A percentile compares a stretch with the other conserved stretches of the same genome.
These are phyloP conservation scores for Calonectria fujianensis DNA, from an alignment of 2,329 filamentous ascomycete genomes.

Conservation along the genomic window DNA sequence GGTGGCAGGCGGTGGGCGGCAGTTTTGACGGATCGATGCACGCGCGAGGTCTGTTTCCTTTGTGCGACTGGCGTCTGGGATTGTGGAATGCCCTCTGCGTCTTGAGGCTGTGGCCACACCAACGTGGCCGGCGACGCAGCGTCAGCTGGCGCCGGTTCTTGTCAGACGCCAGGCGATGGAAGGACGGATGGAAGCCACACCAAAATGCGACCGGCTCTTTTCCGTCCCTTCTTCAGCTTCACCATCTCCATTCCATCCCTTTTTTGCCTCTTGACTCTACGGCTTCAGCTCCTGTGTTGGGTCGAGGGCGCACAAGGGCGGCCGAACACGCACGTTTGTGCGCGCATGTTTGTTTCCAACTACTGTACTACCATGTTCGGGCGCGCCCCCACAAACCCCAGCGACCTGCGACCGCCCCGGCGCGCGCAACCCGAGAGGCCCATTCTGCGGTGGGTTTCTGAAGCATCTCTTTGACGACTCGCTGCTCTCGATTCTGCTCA, in stretches of 20 bases:
- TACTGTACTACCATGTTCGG: slow-evolving; percentile 3
- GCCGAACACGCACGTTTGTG: not conserved
- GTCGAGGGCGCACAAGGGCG: slow-evolving; percentile 13
- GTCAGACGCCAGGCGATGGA: not conserved
- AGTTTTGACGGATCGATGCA: slow-evolving; percentile 16
- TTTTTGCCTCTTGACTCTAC: not conserved
- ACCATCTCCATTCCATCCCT: not conserved
- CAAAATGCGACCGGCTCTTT: not conserved
- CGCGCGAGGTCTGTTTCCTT: slow-evolving; percentile 8
- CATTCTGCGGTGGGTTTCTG: not conserved
- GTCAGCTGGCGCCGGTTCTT: slow-evolving; percentile 17
- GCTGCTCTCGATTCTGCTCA: not conserved
- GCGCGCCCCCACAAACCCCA: not conserved
- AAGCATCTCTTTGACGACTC: not conserved
- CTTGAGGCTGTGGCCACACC: slow-evolving; percentile 16
- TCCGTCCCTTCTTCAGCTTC: not conserved
- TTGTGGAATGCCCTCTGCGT: slow-evolving; percentile 1
- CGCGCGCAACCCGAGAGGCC: slow-evolving; percentile 8
- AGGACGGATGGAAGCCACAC: slow-evolving; percentile 12
- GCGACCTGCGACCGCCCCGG: slow-evolving; percentile 6
- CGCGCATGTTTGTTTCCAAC: slow-evolving; percentile 2
- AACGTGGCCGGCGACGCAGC: slow-evolving; percentile 10
- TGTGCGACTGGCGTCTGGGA: slow-evolving; percentile 6
- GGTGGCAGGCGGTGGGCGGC: slow-evolving; percentile 26
- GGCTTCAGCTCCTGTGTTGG: slow-evolving; percentile 15